These are phyloP conservation scores for Kalmusia sp. DNA, from an alignment of 2,329 filamentous ascomycete species.

Conservation along the genomic window DNA sequence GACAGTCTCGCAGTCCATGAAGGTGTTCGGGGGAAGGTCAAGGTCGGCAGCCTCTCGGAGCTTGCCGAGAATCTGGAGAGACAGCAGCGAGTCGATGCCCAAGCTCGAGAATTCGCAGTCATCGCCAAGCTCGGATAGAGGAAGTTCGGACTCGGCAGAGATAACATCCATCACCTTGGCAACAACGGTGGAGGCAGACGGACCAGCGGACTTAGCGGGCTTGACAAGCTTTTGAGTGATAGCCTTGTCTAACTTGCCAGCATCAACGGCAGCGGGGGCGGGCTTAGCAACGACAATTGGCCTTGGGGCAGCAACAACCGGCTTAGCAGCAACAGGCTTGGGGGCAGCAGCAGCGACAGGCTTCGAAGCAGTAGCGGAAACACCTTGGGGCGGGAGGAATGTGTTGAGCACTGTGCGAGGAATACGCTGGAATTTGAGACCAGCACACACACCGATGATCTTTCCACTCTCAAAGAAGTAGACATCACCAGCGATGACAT, in stretches of 20 bases:
- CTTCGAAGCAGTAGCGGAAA: conserved; percentile 23
- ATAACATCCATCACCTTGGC: conserved; percentile 69
- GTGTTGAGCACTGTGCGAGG: conserved; percentile 71
- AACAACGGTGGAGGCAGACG: conserved; percentile 54
- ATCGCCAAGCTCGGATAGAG: conserved; percentile 64
- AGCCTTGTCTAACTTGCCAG: conserved; percentile 39
- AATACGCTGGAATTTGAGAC: conserved; percentile 72
- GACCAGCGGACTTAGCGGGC: conserved; percentile 57
- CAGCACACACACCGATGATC: conserved; percentile 64
- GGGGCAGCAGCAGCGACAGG: conserved; percentile 39
- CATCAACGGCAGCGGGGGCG: conserved; percentile 38
- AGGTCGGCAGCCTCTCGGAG: conserved; percentile 68
- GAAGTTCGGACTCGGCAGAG: conserved; percentile 68
- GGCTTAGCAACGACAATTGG: conserved; percentile 24
- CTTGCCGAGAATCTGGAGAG: conserved; percentile 66
- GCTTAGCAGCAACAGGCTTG: not conserved
- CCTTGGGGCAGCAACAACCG: not conserved
- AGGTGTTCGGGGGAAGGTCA: conserved; percentile 65
- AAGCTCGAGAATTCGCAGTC: conserved; percentile 68
- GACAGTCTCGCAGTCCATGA: conserved; percentile 66
- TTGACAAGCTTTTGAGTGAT: conserved; percentile 54
- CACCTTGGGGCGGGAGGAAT: conserved; percentile 67
- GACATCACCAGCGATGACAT: conserved; percentile 65
- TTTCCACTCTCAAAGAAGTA: conserved; percentile 66
- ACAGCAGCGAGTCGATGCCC: conserved; percentile 68